Conservation (phyloP, 2,329 filamentous ascomycete genomes). For the Clathrospora elynae region DNA sequence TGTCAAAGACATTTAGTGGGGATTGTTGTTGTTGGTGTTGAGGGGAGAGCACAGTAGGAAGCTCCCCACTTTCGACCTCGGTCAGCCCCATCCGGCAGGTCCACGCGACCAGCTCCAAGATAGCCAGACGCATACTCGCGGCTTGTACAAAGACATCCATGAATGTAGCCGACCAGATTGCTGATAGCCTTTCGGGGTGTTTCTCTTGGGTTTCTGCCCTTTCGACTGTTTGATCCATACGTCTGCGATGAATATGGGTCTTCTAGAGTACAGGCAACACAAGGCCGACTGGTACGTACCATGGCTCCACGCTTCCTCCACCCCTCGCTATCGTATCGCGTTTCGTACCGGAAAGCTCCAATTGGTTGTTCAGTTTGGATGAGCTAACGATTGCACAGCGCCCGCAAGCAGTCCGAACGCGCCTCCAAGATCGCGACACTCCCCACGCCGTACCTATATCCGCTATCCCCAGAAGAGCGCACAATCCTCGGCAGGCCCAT, state of each 20-base stretch:
- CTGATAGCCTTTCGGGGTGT: conserved; percentile 2
- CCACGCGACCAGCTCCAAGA: conserved; percentile 12
- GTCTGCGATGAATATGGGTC: conserved; percentile 52
- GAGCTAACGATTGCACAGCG: conserved; percentile 56
- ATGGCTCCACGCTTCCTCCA: conserved; percentile 13
- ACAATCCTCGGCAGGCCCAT: conserved; percentile 75
- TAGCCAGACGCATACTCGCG: conserved; percentile 14
- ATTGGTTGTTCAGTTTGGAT: too few relatives aligned
- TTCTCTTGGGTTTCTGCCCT: conserved; percentile 1
- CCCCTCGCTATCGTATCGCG: conserved; percentile 13
- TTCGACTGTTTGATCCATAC: neutral
- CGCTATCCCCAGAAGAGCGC: conserved; percentile 68
- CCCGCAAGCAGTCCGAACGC: conserved; percentile 79
- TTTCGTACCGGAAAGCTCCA: too few relatives aligned
- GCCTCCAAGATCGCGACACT: conserved; percentile 70
- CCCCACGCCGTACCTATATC: conserved; percentile 65
- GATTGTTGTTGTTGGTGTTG: conserved; percentile 1
- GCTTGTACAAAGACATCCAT: conserved; percentile 16
- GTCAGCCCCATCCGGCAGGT: conserved; percentile 13
- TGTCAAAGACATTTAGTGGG: neutral
- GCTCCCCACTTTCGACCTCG: conserved; percentile 15
- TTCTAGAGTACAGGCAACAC: conserved; percentile 72
- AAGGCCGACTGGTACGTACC: conserved; percentile 68
- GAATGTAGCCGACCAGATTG: conserved; percentile 20
- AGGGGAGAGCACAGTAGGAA: neutral